Percentiles rank a stretch among this genome's conserved stretches.
Evolutionary conservation across 1,139 yeast genomes (phyloP).

Genomic region (Wickerhamomyces sp.): DNA sequence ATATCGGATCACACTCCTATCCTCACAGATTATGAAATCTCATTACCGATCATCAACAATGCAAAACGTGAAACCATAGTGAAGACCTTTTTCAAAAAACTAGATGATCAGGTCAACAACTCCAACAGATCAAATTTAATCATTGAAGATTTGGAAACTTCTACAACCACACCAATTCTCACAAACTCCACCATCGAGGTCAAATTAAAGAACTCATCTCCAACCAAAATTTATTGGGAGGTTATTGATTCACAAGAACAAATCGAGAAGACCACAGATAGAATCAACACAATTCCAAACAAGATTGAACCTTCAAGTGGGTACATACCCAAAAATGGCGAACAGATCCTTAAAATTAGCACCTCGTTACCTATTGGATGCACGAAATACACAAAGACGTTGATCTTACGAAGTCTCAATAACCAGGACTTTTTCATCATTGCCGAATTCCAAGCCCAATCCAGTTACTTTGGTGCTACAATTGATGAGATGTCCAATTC

Average conservation of each 20-base stretch:
- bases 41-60: constrained; percentile 44
- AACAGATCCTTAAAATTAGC: constrained; percentile 17
- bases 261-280: constrained; percentile 6
- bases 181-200: constrained; percentile 14
- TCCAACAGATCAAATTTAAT: constrained; percentile 33
- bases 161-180: constrained; percentile 11
- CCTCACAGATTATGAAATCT: constrained; percentile 42
- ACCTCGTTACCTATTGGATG: constrained; percentile 25
- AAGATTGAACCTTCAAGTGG: constrained; percentile 17
- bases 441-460: constrained; percentile 19
- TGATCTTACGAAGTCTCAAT: constrained; percentile 24
- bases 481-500: constrained; percentile 22
- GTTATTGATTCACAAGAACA: constrained; percentile 22
- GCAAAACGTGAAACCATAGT: constrained; percentile 31
- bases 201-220: constrained; percentile 22
- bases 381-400: constrained; percentile 17
- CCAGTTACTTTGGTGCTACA: constrained; percentile 25
- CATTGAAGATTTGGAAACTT: constrained; percentile 17
- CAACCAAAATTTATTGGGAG: constrained; percentile 26
- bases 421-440: constrained; percentile 28
- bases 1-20: constrained; percentile 81
- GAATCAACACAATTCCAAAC: constrained; percentile 4
- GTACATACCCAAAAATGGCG: constrained; percentile 23
- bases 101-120: constrained; percentile 38
- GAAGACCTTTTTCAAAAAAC: constrained; percentile 30